Evolutionary conservation across 208 protist genomes (phyloP), one percentile per base, ranked within the genome.

Genomic region (Spongospora subterranea): DNA sequence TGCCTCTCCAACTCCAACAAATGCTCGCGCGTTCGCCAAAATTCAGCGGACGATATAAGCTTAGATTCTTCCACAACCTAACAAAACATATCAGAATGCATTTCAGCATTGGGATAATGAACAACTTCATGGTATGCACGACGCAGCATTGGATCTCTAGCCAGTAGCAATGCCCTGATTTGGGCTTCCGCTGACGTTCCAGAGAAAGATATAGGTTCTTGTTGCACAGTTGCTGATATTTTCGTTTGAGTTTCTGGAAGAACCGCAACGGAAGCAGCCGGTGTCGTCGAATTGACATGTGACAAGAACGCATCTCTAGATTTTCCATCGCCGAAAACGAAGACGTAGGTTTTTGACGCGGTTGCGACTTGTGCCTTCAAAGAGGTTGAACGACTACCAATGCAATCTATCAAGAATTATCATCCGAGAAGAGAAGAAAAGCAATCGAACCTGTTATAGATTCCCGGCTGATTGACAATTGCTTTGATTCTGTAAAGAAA

Each of bases 11-110:
- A 43, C 35, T 82, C 71, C 13, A 82, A 45, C 6, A 82, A n/a
- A 35, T 82, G 71, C 71, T 82, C 35, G 6, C 71, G 6, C 17
- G 17, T 82, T 43, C 71, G 6, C 71, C 71, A 82, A n/a, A 82
- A 82, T 43, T 82, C 71, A 43, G 71, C 71, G 6, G 71, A 82
- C 6, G 71, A 82, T 35, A 82, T 82, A 6, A 82, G n/a, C 71
- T 82, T 6, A n/a, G 35, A 35, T n/a, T 82, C 35, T 43, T 82
- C 71, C 6, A 82, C 71, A 6, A 82, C 71, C 71, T 82, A 82
- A 82, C 6, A 43, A 40, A 6, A 39, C 40, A 20, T 20, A 45
- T 20, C 71, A 17, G n/a, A 35, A n/a, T 35, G 17, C 17, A 82
- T 45, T 43, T 43, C 17, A 43, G 35, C 6, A 43, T 82, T 20